Base-by-base conservation (phyloP, 805 yeast species). In the Metschnikowia similis region DNA sequence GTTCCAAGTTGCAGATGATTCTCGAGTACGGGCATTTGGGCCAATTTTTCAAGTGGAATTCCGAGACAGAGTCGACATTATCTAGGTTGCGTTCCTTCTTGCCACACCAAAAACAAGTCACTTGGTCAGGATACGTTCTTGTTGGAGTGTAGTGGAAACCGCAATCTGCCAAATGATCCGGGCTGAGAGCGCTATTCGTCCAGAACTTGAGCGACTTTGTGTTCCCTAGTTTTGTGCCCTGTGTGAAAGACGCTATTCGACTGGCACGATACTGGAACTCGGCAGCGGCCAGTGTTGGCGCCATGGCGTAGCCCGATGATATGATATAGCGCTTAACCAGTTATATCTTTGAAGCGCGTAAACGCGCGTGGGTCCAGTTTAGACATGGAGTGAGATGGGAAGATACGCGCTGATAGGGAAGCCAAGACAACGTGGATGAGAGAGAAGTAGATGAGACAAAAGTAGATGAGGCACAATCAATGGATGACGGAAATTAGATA, bases 81-180 rank as follows among this genome's bases (percentile, higher is more conserved):
- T 52, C 57, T 5, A 64, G 45, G 36, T 58, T 60, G 27, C 58
- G 57, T 45, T 67, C 71, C 30, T 58, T 59, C 49, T 70, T 70
- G 28, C 74, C 67, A 64, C 92, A 86, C 57, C 73, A 69, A 48
- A 75, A 76, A 64, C 92, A 86, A 13, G 81, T 73, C 8, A 79
- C 79, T 47, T 81, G 74, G 57, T 81, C 84, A 3, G 59, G 65
- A 41, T 72, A 66, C 31, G 68, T 65, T 47, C 72, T 68, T 10
- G 71, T 68, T 31, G 83, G 90, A 43, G 76, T 74, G 63, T 69
- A 85, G 65, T 70, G 80, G 67, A 85, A 81, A 0, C 92, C 91
- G 16, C 80, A 74, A 44, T 70, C 69, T 1, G 84, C 84, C 69
- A 84, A 65, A 0, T 57, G 61, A 6, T 67, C 61, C n/a, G 65